Evolutionary conservation across 1,284 basidiomycete species (phyloP).

Genomic region (Butyriboletus appendiculatus): DNA sequence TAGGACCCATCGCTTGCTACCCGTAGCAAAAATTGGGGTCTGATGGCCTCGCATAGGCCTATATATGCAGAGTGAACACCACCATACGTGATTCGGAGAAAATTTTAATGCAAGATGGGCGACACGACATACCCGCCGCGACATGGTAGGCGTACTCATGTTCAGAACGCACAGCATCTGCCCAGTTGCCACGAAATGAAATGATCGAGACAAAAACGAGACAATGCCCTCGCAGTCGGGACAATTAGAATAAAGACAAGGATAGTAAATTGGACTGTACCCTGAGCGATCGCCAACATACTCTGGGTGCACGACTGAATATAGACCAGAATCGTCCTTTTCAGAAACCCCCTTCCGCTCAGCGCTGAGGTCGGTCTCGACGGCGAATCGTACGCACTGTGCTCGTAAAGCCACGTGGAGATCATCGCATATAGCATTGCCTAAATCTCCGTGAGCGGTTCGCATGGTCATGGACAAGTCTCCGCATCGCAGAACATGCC

Average conservation of each 20-base stretch:
- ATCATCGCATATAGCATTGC: neutral
- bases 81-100: neutral
- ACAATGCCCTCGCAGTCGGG: neutral
- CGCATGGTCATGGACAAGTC: no score
- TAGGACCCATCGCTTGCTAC: slow-evolving; percentile 5
- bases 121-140: neutral
- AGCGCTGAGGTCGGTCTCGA: neutral
- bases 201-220: neutral
- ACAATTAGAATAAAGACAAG: neutral
- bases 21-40: neutral
- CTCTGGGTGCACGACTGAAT: neutral
- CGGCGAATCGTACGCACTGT: neutral
- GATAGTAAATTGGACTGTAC: neutral
- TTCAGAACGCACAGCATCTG: neutral
- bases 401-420: neutral
- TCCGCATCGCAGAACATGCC: neutral
- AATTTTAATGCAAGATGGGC: neutral
- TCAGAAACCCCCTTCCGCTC: neutral
- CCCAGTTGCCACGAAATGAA: slow-evolving; percentile 2
- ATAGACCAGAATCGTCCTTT: neutral
- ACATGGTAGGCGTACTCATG: neutral
- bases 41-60: neutral
- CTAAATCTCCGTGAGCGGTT: neutral
- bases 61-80: slow-evolving; percentile 6
- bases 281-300: neutral